Evolutionary conservation across 257 asterid genomes (phyloP), one percentile per base, ranked within the genome.

Genomic region (Ophiorrhiza pumila): DNA sequence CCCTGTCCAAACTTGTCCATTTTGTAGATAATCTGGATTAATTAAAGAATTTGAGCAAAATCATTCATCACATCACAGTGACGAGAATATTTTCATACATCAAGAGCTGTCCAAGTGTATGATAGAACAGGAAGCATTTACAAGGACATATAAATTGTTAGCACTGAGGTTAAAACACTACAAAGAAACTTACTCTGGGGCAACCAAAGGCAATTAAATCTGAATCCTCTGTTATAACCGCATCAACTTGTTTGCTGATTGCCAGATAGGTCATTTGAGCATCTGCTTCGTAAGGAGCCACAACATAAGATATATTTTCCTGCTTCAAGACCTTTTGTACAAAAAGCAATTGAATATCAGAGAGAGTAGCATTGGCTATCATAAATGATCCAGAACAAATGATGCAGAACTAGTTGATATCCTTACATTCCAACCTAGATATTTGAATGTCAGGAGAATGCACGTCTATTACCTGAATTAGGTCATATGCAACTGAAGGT

Each of bases 1-100:
- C 99, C 97, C 80, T 94, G 97, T 74, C 99, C 99, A 82, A 88
- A 91, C 81, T 91, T 94, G 82, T 94, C 99, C 99, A 94, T 94
- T 79, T 94, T 91, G 88, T 94, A 94, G 74, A 94, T 91, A 77
- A 94, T 84, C 99, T 94, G 91, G 63, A 76, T 61, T 73, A 17
- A 56, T 74, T 12, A 57, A 72, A 65, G 43, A 71, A 73, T 74
- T 23, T 56, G 68, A 73, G 68, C 7, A 64, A 46, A 76, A 49
- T 18, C 25, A 49, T 25, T 37, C 18, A 57, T 55, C 35, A 73
- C 53, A 52, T 2, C 17, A 63, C 13, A 3, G 49, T 18, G 23
- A 8, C n/a, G 37, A 27, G 20, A 0, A 45, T 70, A 5, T 52
- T 61, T 47, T 18, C 20, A 41, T 5, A n/a, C 13, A 31, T 46